Percentiles rank a stretch among this genome's conserved stretches.
Conservation (phyloP, 208 protist species). For the Tetramitus jugosus region DNA sequence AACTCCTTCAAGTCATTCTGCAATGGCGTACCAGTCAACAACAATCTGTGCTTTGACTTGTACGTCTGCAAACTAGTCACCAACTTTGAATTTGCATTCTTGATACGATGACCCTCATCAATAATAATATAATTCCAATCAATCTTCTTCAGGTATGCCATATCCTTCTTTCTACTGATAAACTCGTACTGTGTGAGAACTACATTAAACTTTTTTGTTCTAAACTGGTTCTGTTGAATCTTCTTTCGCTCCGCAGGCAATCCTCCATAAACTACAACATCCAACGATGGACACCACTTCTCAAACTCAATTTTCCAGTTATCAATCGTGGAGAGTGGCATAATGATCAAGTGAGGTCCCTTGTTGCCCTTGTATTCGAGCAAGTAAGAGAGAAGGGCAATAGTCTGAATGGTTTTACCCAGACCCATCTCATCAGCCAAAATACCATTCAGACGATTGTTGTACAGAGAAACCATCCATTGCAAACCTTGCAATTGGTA, state of each 20-base stretch:
- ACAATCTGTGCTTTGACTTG: not conserved
- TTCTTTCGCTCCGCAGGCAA: not conserved
- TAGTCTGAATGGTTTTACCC: constrained; percentile 92
- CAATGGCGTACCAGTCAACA: constrained; percentile 43
- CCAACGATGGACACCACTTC: constrained; percentile 1
- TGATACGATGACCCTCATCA: constrained; percentile 94
- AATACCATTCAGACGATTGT: constrained; percentile 35
- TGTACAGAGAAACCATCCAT: constrained; percentile 36
- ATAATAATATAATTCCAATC: constrained; percentile 80
- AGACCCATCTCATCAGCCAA: constrained; percentile 52
- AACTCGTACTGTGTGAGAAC: constrained; percentile 88
- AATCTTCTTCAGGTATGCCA: constrained; percentile 62
- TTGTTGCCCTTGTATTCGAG: constrained; percentile 41
- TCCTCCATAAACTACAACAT: not conserved
- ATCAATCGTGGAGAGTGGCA: constrained; percentile 83
- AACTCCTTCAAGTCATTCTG: constrained; percentile 64
- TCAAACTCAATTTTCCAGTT: constrained; percentile 57
- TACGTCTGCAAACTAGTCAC: not conserved
- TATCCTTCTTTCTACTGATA: constrained; percentile 65
- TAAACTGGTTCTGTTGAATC: not conserved
- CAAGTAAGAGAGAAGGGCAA: constrained; percentile 73
- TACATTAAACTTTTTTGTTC: constrained; percentile 65
- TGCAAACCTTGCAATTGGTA: constrained; percentile 29
- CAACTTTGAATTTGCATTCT: constrained; percentile 38
- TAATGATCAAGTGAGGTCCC: constrained; percentile 90